These are phyloP conservation scores for Gossypium raimondii DNA, from an alignment of 345 rosid genomes.

Conservation along the genomic window DNA sequence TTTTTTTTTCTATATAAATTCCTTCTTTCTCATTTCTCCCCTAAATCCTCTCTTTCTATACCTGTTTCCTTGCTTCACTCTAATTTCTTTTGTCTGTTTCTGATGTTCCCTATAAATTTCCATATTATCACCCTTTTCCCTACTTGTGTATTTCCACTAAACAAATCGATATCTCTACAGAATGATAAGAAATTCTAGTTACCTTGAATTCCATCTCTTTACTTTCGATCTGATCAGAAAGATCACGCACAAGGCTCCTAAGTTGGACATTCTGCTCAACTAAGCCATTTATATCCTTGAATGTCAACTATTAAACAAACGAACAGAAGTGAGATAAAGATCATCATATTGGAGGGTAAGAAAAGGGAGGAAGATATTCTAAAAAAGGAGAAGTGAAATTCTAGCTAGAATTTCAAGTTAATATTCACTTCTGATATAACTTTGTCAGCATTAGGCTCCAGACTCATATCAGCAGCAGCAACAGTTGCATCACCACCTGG, in stretches of 20 bases:
- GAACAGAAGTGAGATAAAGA: neutral
- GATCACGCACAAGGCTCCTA: constrained; percentile 78
- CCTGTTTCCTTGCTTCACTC: neutral
- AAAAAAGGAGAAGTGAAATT: constrained; percentile 19
- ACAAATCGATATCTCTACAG: constrained; percentile 9
- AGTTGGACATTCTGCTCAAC: constrained; percentile 96
- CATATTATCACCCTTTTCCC: neutral
- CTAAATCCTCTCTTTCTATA: neutral
- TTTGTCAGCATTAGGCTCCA: constrained; percentile 61
- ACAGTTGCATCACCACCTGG: constrained; percentile 34
- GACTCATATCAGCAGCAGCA: constrained; percentile 43
- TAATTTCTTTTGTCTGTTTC: neutral
- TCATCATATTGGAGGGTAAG: neutral
- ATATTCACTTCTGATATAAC: constrained; percentile 49
- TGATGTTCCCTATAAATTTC: neutral
- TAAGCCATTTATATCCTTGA: constrained; percentile 88
- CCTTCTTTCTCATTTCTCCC: neutral
- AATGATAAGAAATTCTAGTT: constrained; percentile 11
- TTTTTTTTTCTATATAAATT: neutral
- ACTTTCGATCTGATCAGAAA: constrained; percentile 68
- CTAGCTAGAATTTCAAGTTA: constrained; percentile 35
- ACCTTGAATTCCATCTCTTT: constrained; percentile 85
- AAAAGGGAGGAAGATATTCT: neutral
- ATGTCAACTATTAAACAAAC: constrained; percentile 59
- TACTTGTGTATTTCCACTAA: neutral